Percentiles rank a stretch among this genome's conserved stretches.
phyloP scores from a whole-genome alignment of 2,329 filamentous ascomycete genomes.

The Pseudogymnoascus sp. region DNA sequence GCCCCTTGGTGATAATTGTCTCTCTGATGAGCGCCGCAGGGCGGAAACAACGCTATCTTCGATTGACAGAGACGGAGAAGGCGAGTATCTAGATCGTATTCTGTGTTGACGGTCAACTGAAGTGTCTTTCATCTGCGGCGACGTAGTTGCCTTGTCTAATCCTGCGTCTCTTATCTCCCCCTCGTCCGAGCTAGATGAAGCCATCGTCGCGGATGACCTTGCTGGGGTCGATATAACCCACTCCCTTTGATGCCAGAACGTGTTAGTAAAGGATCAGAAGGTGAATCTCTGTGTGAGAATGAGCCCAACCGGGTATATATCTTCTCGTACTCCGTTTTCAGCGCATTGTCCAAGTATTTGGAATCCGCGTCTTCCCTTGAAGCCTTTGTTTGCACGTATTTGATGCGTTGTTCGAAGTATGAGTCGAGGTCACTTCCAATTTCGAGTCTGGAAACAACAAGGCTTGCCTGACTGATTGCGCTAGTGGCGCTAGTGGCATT shows the following conservation, averaged over 20 bases:
- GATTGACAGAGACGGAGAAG: constrained; percentile 28
- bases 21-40: constrained; percentile 36
- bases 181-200: constrained; percentile 66
- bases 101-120: constrained; percentile 91
- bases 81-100: constrained; percentile 43
- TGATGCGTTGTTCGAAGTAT: not conserved
- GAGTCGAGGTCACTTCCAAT: constrained; percentile 1
- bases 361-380: not conserved
- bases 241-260: constrained; percentile 27
- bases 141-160: constrained; percentile 83
- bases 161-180: constrained; percentile 76
- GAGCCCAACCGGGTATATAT: constrained; percentile 32
- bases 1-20: constrained; percentile 53
- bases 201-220: constrained; percentile 32
- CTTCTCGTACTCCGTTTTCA: constrained; percentile 25
- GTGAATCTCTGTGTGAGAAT: constrained; percentile 30
- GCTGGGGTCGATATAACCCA: constrained; percentile 25
- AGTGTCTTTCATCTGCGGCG: constrained; percentile 67
- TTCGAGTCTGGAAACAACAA: constrained; percentile 2
- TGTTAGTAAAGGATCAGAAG: constrained; percentile 32
- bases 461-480: constrained; percentile 1
- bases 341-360: constrained; percentile 21
- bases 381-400: not conserved
- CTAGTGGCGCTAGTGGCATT: constrained; percentile 2
- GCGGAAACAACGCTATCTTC: constrained; percentile 38